These are phyloP conservation scores for Mycena metata DNA, from an alignment of 768 basidiomycete genomes.

Conservation along the genomic window DNA sequence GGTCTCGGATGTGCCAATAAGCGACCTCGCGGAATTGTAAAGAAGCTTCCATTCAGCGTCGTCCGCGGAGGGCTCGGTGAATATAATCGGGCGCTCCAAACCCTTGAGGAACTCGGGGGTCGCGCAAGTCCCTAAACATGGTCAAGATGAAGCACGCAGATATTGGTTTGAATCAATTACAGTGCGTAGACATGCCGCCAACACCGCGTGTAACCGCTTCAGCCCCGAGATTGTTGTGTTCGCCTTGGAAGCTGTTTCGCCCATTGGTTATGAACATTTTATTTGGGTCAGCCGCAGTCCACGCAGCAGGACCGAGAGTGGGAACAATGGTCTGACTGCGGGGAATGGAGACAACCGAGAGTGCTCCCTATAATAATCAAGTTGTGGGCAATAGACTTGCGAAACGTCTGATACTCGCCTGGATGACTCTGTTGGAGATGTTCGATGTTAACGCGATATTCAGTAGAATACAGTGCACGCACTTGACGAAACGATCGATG, in stretches of 20 bases:
- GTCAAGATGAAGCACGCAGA: background rate
- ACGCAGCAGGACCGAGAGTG: constrained; percentile 16
- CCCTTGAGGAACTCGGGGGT: constrained; percentile 16
- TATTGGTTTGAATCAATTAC: background rate
- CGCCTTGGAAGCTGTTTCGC: constrained; percentile 7
- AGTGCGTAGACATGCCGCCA: constrained; percentile 17
- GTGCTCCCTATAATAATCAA: constrained; percentile 11
- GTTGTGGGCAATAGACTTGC: no score
- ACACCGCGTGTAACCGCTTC: constrained; percentile 19
- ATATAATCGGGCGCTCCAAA: constrained; percentile 12
- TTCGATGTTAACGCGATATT: no score
- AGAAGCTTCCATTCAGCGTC: constrained; percentile 10
- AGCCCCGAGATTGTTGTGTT: constrained; percentile 15
- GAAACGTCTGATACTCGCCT: background rate
- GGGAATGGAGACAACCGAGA: constrained; percentile 20
- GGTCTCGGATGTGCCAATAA: constrained; percentile 19
- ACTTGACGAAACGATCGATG: constrained; percentile 48
- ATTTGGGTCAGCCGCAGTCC: constrained; percentile 3
- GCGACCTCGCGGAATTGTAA: constrained; percentile 2
- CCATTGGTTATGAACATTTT: constrained; percentile 2
- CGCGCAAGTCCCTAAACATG: constrained; percentile 11
- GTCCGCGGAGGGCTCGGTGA: constrained; percentile 2
- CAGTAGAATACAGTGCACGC: background rate
- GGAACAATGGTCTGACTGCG: background rate
- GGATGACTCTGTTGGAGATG: constrained; percentile 7